Evolutionary conservation across 2,329 filamentous ascomycete genomes (phyloP).

Genomic region (Pseudopyrenochaeta lycopersici): DNA sequence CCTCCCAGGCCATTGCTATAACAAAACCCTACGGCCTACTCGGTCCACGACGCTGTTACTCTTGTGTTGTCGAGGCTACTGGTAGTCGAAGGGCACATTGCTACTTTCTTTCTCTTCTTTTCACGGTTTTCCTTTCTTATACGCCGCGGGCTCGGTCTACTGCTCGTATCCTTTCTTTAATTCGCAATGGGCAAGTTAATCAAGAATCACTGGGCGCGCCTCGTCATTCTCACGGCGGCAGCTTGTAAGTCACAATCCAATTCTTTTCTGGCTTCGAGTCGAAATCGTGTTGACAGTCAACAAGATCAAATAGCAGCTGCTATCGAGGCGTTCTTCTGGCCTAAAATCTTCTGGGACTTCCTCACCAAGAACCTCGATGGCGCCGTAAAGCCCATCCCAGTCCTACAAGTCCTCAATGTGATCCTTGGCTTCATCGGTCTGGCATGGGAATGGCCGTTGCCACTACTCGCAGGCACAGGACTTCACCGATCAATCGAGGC

Average conservation of each 20-base stretch:
- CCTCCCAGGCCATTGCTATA: conserved; percentile 35
- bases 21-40: conserved; percentile 42
- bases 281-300: conserved; percentile 4
- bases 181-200: conserved; percentile 89
- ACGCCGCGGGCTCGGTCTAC: conserved; percentile 41
- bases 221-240: conserved; percentile 89
- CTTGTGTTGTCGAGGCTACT: conserved; percentile 45
- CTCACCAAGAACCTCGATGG: conserved; percentile 87
- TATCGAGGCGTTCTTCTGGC: conserved; percentile 94
- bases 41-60: conserved; percentile 34
- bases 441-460: conserved; percentile 89
- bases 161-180: conserved; percentile 41
- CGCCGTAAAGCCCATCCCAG: conserved; percentile 85
- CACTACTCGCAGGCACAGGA: conserved; percentile 75
- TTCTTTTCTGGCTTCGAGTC: neutral
- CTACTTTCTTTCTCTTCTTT: conserved; percentile 12
- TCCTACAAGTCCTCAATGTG: conserved; percentile 90
- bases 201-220: conserved; percentile 98
- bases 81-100: conserved; percentile 44
- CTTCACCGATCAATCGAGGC: conserved; percentile 90
- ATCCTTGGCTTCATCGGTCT: conserved; percentile 80
- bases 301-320: conserved; percentile 86
- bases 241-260: conserved; percentile 65
- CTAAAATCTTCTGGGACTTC: conserved; percentile 99
- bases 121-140: conserved; percentile 17